Percentiles rank a stretch among this genome's conserved stretches.
Conservation (phyloP, 495 filamentous ascomycete species). For the Talaromyces wortmannii region DNA sequence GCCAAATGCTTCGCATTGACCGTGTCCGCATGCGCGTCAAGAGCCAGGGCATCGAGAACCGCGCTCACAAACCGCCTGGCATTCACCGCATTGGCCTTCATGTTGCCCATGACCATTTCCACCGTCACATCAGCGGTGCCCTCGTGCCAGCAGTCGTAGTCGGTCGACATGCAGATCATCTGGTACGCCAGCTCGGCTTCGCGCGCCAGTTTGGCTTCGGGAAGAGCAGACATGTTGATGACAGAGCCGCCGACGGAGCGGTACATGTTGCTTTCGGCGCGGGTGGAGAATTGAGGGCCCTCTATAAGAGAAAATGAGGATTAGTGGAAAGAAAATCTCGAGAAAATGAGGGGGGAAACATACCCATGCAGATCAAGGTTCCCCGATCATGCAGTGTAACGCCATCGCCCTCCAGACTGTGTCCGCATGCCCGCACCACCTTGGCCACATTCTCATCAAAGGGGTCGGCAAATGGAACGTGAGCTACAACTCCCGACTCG, state of each 20-base stretch:
- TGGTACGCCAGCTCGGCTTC: conserved; percentile 96
- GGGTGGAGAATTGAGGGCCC: conserved; percentile 95
- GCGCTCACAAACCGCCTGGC: conserved; percentile 78
- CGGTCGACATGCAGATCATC: conserved; percentile 98
- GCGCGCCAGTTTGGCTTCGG: conserved; percentile 89
- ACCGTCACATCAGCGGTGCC: conserved; percentile 76
- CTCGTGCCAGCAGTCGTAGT: conserved; percentile 95
- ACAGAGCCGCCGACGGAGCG: conserved; percentile 82
- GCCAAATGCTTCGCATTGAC: conserved; percentile 62
- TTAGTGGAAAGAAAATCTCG: neutral
- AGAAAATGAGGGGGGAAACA: conserved; percentile 7
- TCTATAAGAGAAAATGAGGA: conserved; percentile 36
- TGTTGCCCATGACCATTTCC: conserved; percentile 94
- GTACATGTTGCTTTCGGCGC: conserved; percentile 91
- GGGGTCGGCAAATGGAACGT: conserved; percentile 92
- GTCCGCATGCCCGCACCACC: conserved; percentile 64
- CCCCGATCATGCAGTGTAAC: conserved; percentile 72
- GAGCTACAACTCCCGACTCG: conserved; percentile 85
- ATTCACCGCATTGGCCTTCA: conserved; percentile 85
- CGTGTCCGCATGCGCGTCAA: conserved; percentile 66
- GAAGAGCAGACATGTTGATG: conserved; percentile 97
- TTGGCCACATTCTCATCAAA: conserved; percentile 74
- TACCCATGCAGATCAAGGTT: conserved; percentile 85
- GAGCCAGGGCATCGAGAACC: conserved; percentile 76
- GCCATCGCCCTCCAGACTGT: conserved; percentile 69